Evolutionary conservation across 1,139 yeast genomes (phyloP).

Genomic region (Kodamaea sp.): DNA sequence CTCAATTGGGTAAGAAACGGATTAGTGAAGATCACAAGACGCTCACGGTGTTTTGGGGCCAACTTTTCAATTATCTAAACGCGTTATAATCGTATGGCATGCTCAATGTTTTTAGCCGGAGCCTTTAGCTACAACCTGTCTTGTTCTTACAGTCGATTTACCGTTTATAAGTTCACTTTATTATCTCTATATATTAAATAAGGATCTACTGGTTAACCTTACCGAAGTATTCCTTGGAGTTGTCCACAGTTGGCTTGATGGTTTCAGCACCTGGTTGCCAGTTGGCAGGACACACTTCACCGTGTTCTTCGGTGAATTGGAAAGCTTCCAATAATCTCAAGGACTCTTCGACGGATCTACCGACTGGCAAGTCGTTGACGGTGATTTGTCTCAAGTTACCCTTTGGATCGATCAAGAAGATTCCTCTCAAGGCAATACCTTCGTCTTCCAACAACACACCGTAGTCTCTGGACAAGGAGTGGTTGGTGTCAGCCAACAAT

Average conservation of each 20-base stretch:
- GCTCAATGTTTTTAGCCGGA: no score
- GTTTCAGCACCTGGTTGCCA: slow-evolving; percentile 98
- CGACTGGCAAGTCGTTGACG: slow-evolving; percentile 97
- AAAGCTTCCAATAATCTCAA: slow-evolving; percentile 96
- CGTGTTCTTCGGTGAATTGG: slow-evolving; percentile 98
- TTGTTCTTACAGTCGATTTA: no score
- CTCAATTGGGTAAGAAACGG: no score
- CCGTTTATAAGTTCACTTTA: no score
- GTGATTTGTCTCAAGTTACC: slow-evolving; percentile 94
- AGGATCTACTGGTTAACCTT: slow-evolving; percentile 46
- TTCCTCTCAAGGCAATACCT: slow-evolving; percentile 97
- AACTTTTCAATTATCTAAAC: no score
- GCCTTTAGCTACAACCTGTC: no score
- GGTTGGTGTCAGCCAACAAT: slow-evolving; percentile 95
- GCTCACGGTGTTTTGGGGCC: no score
- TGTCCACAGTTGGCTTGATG: slow-evolving; percentile 82
- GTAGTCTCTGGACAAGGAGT: slow-evolving; percentile 89
- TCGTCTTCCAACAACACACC: slow-evolving; percentile 96
- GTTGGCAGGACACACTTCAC: slow-evolving; percentile 99
- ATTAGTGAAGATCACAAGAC: no score
- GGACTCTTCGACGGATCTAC: slow-evolving; percentile 97
- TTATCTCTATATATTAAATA: neutral
- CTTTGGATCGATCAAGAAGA: slow-evolving; percentile 95
- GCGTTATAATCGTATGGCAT: no score
- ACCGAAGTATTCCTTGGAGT: slow-evolving; percentile 80